A percentile compares a stretch with the other conserved stretches of the same genome.
Conservation (phyloP, 257 asterid genomes). For the Solanum appendiculatum region DNA sequence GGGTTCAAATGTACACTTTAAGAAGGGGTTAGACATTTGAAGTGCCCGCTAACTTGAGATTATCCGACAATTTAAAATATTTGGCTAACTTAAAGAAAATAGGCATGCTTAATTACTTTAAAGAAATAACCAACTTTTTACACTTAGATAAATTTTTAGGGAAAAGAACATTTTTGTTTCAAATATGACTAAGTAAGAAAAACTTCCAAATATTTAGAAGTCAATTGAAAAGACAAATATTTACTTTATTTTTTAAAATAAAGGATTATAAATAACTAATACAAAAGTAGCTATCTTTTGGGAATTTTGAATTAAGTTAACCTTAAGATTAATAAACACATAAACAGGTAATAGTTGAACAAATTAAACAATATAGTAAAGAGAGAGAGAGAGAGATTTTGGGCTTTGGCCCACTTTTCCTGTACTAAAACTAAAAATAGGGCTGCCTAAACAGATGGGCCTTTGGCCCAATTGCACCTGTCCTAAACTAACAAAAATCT, state of each 20-base stretch:
- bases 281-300: neutral
- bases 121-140: neutral
- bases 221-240: neutral
- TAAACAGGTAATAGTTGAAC: too few species aligned
- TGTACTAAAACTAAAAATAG: too few species aligned
- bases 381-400: neutral
- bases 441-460: too few species aligned
- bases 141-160: neutral
- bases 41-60: neutral
- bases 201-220: too few species aligned
- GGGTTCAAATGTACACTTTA: too few species aligned
- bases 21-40: too few species aligned
- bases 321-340: neutral
- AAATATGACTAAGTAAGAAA: neutral
- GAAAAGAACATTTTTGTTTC: neutral
- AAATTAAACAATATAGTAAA: too few species aligned
- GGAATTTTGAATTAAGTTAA: neutral
- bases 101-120: neutral
- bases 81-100: neutral
- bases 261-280: neutral
- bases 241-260: too few species aligned
- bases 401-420: neutral
- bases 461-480: neutral
- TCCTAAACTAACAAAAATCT: neutral
- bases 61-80: neutral